Evolutionary conservation across 192 early-diverging fungal species (phyloP).

Genomic region (Gaertneriomyces semiglobifer): DNA sequence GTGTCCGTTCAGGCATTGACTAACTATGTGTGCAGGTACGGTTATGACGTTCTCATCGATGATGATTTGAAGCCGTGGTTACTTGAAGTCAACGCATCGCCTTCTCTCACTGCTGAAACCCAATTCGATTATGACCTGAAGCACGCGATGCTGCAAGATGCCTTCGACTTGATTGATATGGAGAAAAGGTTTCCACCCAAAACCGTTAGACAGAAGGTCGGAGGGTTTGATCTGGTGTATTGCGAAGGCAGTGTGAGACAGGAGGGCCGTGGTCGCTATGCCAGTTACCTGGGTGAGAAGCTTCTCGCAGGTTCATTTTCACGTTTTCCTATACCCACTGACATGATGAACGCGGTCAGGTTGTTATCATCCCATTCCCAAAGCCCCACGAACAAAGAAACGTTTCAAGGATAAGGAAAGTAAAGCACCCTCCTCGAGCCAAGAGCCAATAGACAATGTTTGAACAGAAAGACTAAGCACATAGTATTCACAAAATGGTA

Average conservation of each 20-base stretch:
- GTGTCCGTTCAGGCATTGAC: background rate
- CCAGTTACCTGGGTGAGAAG: constrained; percentile 43
- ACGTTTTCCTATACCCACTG: background rate
- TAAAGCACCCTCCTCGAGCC: too few relatives aligned
- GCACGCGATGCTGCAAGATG: constrained; percentile 55
- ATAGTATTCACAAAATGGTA: too few relatives aligned
- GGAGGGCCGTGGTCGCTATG: constrained; percentile 49
- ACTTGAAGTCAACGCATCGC: constrained; percentile 62
- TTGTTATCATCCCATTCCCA: constrained; percentile 51
- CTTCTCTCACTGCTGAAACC: constrained; percentile 57
- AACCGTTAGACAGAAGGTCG: constrained; percentile 44
- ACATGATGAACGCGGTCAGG: constrained; percentile 20
- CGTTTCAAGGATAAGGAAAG: constrained; percentile 10
- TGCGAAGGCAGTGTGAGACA: constrained; percentile 62
- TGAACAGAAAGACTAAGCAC: too few relatives aligned
- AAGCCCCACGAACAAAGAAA: constrained; percentile 50
- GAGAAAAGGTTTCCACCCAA: constrained; percentile 38
- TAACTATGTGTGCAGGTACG: constrained; percentile 32
- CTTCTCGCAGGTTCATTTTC: background rate
- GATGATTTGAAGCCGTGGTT: constrained; percentile 60
- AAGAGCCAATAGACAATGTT: too few relatives aligned
- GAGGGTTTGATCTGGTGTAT: constrained; percentile 66
- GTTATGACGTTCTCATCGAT: constrained; percentile 63
- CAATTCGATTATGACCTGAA: constrained; percentile 66
- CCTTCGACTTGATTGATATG: constrained; percentile 60